Percentiles rank a stretch among this genome's conserved stretches.
phyloP scores from a whole-genome alignment of 73 alveolate species.

The Blepharisma japonicum region DNA sequence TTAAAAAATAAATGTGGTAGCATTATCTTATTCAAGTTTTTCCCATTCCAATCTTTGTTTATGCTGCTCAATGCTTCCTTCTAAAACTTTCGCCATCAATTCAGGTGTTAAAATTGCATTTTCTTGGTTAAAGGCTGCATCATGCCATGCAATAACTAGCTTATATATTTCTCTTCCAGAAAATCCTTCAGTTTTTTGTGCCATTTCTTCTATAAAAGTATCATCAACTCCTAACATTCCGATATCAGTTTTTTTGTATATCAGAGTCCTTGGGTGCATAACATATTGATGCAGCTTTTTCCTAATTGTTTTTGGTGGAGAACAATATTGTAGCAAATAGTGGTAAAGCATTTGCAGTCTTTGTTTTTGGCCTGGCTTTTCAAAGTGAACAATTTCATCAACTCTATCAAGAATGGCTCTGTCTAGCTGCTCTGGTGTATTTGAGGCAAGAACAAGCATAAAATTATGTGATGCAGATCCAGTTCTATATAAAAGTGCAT shows the following conservation, averaged over 20 bases:
- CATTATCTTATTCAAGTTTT: slow-evolving; percentile 32
- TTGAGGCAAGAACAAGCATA: slow-evolving; percentile 74
- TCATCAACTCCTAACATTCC: slow-evolving; percentile 62
- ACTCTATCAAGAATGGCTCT: slow-evolving; percentile 87
- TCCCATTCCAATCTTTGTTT: slow-evolving; percentile 56
- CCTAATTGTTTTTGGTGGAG: slow-evolving; percentile 42
- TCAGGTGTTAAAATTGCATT: slow-evolving; percentile 64
- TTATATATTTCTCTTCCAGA: slow-evolving; percentile 86
- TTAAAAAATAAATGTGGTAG: no score
- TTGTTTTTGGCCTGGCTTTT: slow-evolving; percentile 52
- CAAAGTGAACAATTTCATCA: slow-evolving; percentile 73
- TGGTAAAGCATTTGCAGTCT: slow-evolving; percentile 61
- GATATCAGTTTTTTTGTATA: slow-evolving; percentile 50
- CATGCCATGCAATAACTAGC: slow-evolving; percentile 84
- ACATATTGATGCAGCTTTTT: slow-evolving; percentile 40
- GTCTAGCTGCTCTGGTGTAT: slow-evolving; percentile 81
- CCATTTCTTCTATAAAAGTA: slow-evolving; percentile 53
- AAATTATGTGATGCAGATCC: slow-evolving; percentile 68
- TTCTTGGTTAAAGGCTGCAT: slow-evolving; percentile 67
- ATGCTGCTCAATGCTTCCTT: slow-evolving; percentile 46
- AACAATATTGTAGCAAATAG: slow-evolving; percentile 54
- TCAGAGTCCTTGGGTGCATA: slow-evolving; percentile 47
- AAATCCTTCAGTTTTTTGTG: slow-evolving; percentile 79
- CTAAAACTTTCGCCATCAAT: slow-evolving; percentile 41
- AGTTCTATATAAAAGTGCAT: slow-evolving; percentile 67